Evolutionary conservation across 2,329 filamentous ascomycete species (phyloP).

Genomic region (Thermoascus crustaceus): DNA sequence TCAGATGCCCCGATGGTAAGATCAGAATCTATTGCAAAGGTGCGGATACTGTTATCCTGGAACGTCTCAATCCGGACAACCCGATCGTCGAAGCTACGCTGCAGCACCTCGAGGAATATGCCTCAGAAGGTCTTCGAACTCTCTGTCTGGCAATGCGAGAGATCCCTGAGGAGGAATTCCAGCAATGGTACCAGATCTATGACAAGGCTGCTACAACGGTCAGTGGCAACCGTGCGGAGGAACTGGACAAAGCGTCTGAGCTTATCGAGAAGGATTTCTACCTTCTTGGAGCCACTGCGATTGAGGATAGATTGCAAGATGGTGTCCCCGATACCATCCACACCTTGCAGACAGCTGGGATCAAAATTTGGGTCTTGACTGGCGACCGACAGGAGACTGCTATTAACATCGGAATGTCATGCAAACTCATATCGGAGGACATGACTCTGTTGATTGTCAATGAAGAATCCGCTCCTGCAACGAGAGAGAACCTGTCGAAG

Average conservation of each 20-base stretch:
- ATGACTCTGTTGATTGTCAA: slow-evolving; percentile 98
- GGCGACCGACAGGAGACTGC: slow-evolving; percentile 97
- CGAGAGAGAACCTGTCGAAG: slow-evolving; percentile 82
- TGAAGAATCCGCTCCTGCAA: slow-evolving; percentile 71
- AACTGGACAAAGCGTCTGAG: slow-evolving; percentile 94
- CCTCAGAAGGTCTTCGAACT: slow-evolving; percentile 88
- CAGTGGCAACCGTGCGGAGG: slow-evolving; percentile 82
- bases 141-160: slow-evolving; percentile 93
- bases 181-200: slow-evolving; percentile 78
- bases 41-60: slow-evolving; percentile 93
- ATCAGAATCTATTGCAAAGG: slow-evolving; percentile 92
- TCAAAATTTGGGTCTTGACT: slow-evolving; percentile 98
- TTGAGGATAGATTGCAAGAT: slow-evolving; percentile 93
- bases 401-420: slow-evolving; percentile 99
- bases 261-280: slow-evolving; percentile 89
- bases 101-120: slow-evolving; percentile 95
- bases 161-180: slow-evolving; percentile 78
- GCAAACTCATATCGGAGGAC: slow-evolving; percentile 94
- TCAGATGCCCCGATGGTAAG: slow-evolving; percentile 91
- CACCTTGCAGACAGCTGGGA: slow-evolving; percentile 89
- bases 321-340: slow-evolving; percentile 97
- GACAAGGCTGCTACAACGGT: slow-evolving; percentile 85
- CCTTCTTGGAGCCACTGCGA: slow-evolving; percentile 88
- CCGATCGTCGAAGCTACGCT: slow-evolving; percentile 83
- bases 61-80: slow-evolving; percentile 75